These are phyloP conservation scores for Penicillium egyptiacum DNA, from an alignment of 495 filamentous ascomycete species.

Conservation along the genomic window DNA sequence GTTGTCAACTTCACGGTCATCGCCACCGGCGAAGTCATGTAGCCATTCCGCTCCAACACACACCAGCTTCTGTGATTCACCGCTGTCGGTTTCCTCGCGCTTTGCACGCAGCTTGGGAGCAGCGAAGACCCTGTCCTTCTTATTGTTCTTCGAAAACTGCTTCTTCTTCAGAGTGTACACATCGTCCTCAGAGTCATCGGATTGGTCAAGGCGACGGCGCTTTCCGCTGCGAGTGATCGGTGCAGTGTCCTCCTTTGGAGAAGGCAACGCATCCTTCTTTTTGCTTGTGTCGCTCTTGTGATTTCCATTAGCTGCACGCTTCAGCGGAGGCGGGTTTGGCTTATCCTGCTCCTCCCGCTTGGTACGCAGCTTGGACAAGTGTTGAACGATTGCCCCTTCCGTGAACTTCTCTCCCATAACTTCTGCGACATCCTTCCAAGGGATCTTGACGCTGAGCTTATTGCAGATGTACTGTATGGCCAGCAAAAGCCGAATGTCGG, in stretches of 20 bases:
- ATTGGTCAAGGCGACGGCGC: not conserved
- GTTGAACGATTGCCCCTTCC: conserved; percentile 49
- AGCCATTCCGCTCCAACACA: conserved; percentile 1
- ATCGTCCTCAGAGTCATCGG: not conserved
- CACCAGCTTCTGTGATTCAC: not conserved
- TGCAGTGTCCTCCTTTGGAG: not conserved
- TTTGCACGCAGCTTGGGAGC: not conserved
- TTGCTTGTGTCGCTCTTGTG: not conserved
- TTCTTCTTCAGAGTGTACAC: not conserved
- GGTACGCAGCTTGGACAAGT: conserved; percentile 46
- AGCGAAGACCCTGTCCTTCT: not conserved
- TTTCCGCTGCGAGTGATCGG: not conserved
- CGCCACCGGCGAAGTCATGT: not conserved
- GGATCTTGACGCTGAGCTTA: conserved; percentile 33
- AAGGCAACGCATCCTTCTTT: not conserved
- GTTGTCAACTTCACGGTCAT: not conserved
- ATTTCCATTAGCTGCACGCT: conserved; percentile 5
- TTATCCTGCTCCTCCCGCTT: conserved; percentile 32
- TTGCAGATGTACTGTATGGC: conserved; percentile 47
- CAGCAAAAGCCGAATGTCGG: conserved; percentile 45
- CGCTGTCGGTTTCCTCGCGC: not conserved
- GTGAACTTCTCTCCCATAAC: conserved; percentile 38
- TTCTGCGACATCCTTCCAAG: conserved; percentile 39
- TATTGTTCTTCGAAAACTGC: not conserved
- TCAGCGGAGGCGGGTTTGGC: conserved; percentile 40